A percentile compares a stretch with the other conserved stretches of the same genome.
phyloP scores from a whole-genome alignment of 108 stramenopile species.

The Skeletonema tropicum region DNA sequence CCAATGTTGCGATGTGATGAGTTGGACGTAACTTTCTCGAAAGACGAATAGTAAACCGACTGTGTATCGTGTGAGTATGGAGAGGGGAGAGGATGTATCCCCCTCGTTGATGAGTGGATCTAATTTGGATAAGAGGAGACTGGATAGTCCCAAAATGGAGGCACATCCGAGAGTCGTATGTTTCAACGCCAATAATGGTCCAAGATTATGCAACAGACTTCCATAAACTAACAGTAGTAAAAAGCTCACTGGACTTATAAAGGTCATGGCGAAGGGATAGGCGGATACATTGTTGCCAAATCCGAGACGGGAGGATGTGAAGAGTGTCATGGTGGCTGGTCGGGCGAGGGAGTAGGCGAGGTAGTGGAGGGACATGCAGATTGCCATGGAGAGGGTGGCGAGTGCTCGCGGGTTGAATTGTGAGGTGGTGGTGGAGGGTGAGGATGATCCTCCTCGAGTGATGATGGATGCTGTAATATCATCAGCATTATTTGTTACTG shows the following conservation, averaged over 20 bases:
- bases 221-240: conserved; percentile 41
- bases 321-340: conserved; percentile 54
- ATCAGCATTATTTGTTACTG: background rate
- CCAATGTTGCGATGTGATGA: conserved; percentile 56
- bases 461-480: background rate
- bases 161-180: conserved; percentile 37
- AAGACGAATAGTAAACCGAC: conserved; percentile 49
- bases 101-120: conserved; percentile 11
- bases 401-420: conserved; percentile 22
- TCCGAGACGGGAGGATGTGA: conserved; percentile 45
- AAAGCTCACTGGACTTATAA: conserved; percentile 39
- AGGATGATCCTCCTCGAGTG: conserved; percentile 12
- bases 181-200: conserved; percentile 33
- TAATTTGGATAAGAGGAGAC: conserved; percentile 19
- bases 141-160: conserved; percentile 14
- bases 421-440: background rate
- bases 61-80: conserved; percentile 29
- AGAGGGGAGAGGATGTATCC: conserved; percentile 15
- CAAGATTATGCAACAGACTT: conserved; percentile 4
- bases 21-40: conserved; percentile 56
- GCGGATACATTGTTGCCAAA: conserved; percentile 40
- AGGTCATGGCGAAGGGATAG: conserved; percentile 54
- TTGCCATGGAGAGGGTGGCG: conserved; percentile 48
- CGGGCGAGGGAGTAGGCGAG: conserved; percentile 53
- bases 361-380: conserved; percentile 52